phyloP scores from a whole-genome alignment of 1,139 yeast genomes.

The Lodderomyces orthopsilosis region DNA sequence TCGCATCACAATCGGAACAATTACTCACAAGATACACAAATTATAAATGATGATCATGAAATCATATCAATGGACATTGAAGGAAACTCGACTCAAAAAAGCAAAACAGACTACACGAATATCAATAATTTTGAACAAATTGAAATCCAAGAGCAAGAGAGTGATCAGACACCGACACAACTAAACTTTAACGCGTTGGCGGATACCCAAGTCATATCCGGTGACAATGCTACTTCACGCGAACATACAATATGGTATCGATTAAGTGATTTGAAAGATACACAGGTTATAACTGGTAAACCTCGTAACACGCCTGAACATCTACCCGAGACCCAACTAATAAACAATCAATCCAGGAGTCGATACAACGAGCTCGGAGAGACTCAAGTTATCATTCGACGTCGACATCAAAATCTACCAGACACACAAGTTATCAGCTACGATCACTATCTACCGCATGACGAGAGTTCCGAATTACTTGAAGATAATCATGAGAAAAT shows the following conservation, averaged over 20 bases:
- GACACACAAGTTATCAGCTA: conserved; percentile 6
- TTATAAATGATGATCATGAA: background rate
- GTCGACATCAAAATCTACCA: background rate
- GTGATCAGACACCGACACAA: conserved; percentile 4
- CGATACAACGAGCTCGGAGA: conserved; percentile 1
- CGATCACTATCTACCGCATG: background rate
- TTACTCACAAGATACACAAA: conserved; percentile 2
- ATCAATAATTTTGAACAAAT: background rate
- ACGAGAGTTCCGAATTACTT: background rate
- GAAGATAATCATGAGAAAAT: background rate
- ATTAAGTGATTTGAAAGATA: background rate
- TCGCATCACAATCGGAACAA: background rate
- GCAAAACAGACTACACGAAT: background rate
- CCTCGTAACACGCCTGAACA: background rate
- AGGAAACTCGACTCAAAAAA: conserved; percentile 2
- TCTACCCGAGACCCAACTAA: background rate
- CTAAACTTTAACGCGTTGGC: conserved; percentile 1
- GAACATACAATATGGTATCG: background rate
- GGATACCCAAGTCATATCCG: conserved; percentile 8
- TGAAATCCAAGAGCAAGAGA: background rate
- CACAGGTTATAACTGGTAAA: conserved; percentile 3
- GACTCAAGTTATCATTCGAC: conserved; percentile 5
- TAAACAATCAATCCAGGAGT: background rate
- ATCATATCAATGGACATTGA: background rate
- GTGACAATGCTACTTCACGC: background rate